These are phyloP conservation scores for Micractinium sp. DNA, from an alignment of 139 green algal species.

Conservation along the genomic window DNA sequence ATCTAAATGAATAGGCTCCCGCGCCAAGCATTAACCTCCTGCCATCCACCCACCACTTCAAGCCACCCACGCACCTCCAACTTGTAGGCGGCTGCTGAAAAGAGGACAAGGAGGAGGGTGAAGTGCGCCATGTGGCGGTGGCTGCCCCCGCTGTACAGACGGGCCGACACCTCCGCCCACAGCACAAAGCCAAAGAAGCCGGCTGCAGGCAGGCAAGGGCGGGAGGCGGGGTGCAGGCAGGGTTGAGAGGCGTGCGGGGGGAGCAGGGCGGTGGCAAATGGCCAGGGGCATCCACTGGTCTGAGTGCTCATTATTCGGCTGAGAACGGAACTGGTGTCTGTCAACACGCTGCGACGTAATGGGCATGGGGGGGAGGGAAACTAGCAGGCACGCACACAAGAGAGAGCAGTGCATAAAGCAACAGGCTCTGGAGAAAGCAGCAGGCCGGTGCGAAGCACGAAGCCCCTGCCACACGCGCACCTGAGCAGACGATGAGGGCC, in stretches of 20 bases:
- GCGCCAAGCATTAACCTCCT: too few relatives aligned
- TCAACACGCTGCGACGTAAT: too few relatives aligned
- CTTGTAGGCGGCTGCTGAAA: conserved; percentile 70
- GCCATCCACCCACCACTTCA: too few relatives aligned
- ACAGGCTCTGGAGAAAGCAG: too few relatives aligned
- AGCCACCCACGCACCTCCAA: neutral
- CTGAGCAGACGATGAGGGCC: conserved; percentile 39
- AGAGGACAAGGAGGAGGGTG: conserved; percentile 75
- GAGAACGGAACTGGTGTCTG: too few relatives aligned
- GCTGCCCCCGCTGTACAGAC: conserved; percentile 38
- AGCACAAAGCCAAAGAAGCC: conserved; percentile 83
- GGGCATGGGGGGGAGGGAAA: too few relatives aligned
- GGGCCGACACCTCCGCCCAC: conserved; percentile 62
- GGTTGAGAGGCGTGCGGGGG: neutral
- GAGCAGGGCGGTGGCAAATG: neutral
- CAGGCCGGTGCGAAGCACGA: too few relatives aligned
- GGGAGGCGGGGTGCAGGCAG: conserved; percentile 31
- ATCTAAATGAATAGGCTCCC: too few relatives aligned
- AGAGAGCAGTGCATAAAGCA: too few relatives aligned
- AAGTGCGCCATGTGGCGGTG: conserved; percentile 66
- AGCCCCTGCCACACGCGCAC: neutral
- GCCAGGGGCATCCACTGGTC: too few relatives aligned
- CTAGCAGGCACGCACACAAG: too few relatives aligned
- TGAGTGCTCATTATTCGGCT: too few relatives aligned
- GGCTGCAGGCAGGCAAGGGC: conserved; percentile 49